Percentiles rank a stretch among this genome's conserved stretches.
Evolutionary conservation across 192 early-diverging fungal genomes (phyloP).

Genomic region (Funneliformis geosporum): DNA sequence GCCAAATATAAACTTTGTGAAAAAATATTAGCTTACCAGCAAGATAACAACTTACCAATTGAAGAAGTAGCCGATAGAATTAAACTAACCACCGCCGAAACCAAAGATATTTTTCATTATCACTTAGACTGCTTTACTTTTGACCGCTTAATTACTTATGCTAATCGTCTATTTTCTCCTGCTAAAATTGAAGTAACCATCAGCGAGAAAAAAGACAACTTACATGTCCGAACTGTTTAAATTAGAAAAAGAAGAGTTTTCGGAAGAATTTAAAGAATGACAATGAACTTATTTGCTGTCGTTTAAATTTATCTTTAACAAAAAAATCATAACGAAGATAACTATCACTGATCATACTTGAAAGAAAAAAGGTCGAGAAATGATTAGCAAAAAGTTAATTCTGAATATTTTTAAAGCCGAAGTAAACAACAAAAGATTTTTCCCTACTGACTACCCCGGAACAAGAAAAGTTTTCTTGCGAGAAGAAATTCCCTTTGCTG

Average conservation of each 20-base stretch:
- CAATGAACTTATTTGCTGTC: neutral
- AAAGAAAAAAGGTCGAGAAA: conserved; percentile 21
- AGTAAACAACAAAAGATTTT: conserved; percentile 12
- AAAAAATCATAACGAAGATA: neutral
- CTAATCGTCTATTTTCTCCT: neutral
- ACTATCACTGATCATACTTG: conserved; percentile 16
- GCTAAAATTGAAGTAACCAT: neutral
- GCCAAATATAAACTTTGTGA: neutral
- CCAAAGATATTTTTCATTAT: neutral
- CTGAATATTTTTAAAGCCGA: conserved; percentile 2
- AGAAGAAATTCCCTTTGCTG: neutral
- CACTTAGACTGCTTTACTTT: conserved; percentile 3
- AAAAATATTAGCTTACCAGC: neutral
- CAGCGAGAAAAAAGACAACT: neutral
- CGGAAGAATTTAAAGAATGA: neutral
- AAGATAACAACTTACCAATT: neutral
- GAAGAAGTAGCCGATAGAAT: neutral
- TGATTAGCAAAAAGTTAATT: conserved; percentile 19
- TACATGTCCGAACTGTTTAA: neutral
- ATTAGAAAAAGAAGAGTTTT: conserved; percentile 8
- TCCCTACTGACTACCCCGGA: conserved; percentile 12
- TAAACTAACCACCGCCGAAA: neutral
- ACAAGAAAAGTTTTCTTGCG: neutral
- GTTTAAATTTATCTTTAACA: neutral
- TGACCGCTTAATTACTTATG: neutral